Evolutionary conservation across 225 moss, liverwort and hornwort species (phyloP).

Genomic region (Sphagnum tenellum): DNA sequence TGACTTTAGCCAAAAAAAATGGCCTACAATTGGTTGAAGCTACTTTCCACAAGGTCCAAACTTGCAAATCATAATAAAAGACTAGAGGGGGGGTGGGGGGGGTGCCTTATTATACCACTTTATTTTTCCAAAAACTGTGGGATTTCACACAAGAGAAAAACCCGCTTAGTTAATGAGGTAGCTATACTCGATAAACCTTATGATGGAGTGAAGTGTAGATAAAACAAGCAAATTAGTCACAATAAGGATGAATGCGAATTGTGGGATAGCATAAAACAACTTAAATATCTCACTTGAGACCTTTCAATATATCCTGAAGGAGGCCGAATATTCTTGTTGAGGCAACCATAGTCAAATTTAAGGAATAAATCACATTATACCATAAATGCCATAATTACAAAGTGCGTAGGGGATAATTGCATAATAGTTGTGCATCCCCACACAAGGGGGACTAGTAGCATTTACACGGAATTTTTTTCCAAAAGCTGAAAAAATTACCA

Average conservation of each 20-base stretch:
- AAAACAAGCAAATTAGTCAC: background rate
- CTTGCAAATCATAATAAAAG: background rate
- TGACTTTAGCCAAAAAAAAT: slow-evolving; percentile 3
- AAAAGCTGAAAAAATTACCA: slow-evolving; percentile 1
- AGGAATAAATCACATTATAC: background rate
- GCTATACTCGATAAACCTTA: no score
- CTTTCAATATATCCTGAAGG: background rate
- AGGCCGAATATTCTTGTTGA: slow-evolving; percentile 9
- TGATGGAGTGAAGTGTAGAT: no score
- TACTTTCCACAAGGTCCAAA: slow-evolving; percentile 10
- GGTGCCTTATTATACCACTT: slow-evolving; percentile 5
- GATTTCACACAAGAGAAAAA: no score
- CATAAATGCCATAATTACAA: slow-evolving; percentile 1
- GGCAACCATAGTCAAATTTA: slow-evolving; percentile 23
- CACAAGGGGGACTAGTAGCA: no score
- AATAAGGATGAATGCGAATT: background rate
- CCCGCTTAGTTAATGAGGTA: no score
- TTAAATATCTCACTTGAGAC: slow-evolving; percentile 1
- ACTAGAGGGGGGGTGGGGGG: background rate
- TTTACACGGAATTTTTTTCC: no score
- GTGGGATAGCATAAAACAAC: background rate
- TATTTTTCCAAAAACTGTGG: no score
- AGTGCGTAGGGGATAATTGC: background rate
- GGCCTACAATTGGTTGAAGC: slow-evolving; percentile 1
- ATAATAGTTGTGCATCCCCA: no score